Percentiles rank a stretch among this genome's conserved stretches.
phyloP scores from a whole-genome alignment of 2,329 filamentous ascomycete species.

The Hymenoscyphus linearis region DNA sequence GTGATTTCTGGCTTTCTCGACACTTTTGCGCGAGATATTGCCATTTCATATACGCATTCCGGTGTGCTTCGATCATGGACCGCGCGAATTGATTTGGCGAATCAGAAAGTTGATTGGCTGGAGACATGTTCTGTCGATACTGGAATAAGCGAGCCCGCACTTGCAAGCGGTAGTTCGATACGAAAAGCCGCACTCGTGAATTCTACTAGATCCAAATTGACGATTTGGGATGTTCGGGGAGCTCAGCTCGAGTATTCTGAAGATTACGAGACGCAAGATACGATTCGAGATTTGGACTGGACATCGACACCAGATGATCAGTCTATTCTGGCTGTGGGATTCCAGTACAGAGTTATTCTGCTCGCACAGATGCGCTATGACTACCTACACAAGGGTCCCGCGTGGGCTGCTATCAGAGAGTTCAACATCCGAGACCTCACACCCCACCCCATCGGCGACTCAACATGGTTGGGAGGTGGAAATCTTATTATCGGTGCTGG shows the following conservation, averaged over 20 bases:
- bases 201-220: constrained; percentile 64
- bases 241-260: constrained; percentile 77
- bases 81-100: constrained; percentile 60
- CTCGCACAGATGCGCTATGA: constrained; percentile 87
- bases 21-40: constrained; percentile 79
- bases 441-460: constrained; percentile 87
- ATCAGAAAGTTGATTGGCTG: constrained; percentile 70
- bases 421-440: constrained; percentile 77
- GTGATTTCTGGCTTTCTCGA: constrained; percentile 75
- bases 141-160: constrained; percentile 62
- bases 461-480: constrained; percentile 82
- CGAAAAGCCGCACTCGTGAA: constrained; percentile 84
- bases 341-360: constrained; percentile 77
- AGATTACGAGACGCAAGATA: constrained; percentile 65
- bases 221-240: constrained; percentile 85
- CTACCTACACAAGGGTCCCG: constrained; percentile 82
- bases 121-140: constrained; percentile 79
- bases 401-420: constrained; percentile 80
- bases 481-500: constrained; percentile 84
- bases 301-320: constrained; percentile 85
- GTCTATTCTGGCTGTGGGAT: constrained; percentile 87
- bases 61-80: constrained; percentile 83
- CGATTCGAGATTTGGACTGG: constrained; percentile 87
- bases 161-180: constrained; percentile 80
- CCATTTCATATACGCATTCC: constrained; percentile 73